A percentile compares a stretch with the other conserved stretches of the same genome.
Evolutionary conservation across 2,329 filamentous ascomycete genomes (phyloP).

Genomic region (Colletotrichum melonis): DNA sequence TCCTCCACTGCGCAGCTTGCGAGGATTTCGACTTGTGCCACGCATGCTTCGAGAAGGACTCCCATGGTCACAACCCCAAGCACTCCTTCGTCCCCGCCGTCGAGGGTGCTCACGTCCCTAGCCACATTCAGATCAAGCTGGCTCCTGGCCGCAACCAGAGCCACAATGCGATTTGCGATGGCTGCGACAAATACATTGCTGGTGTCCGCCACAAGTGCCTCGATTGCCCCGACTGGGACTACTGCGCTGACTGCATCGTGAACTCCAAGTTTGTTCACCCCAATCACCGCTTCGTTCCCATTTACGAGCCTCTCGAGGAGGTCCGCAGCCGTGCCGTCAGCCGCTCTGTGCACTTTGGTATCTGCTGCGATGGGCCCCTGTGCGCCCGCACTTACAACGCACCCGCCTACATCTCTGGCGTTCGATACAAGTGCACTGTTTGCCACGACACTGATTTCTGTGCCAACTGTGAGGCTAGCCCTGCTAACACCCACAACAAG

Average conservation of each 20-base stretch:
- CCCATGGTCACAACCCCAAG: slow-evolving; percentile 91
- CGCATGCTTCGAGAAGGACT: slow-evolving; percentile 77
- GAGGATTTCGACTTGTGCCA: slow-evolving; percentile 95
- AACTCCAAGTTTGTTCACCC: slow-evolving; percentile 78
- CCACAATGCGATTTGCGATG: slow-evolving; percentile 94
- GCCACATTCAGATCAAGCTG: slow-evolving; percentile 74
- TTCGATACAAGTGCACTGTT: slow-evolving; percentile 96
- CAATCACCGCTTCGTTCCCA: slow-evolving; percentile 86
- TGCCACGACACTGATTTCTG: slow-evolving; percentile 97
- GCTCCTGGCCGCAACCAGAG: slow-evolving; percentile 81
- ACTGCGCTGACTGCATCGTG: slow-evolving; percentile 81
- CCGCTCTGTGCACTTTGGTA: slow-evolving; percentile 77
- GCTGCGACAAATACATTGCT: slow-evolving; percentile 87
- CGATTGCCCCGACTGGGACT: slow-evolving; percentile 97
- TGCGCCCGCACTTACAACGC: slow-evolving; percentile 70
- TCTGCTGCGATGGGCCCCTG: slow-evolving; percentile 94
- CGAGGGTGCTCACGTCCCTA: slow-evolving; percentile 69
- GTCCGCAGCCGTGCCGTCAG: slow-evolving; percentile 49
- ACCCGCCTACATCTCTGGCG: slow-evolving; percentile 80
- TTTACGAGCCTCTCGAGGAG: slow-evolving; percentile 77
- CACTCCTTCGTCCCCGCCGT: slow-evolving; percentile 82
- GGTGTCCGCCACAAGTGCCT: slow-evolving; percentile 97
- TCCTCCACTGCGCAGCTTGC: slow-evolving; percentile 87
- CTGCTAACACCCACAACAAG: slow-evolving; percentile 86
- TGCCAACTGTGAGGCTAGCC: slow-evolving; percentile 90